phyloP scores from a whole-genome alignment of 495 filamentous ascomycete genomes.

The Podospora comata region DNA sequence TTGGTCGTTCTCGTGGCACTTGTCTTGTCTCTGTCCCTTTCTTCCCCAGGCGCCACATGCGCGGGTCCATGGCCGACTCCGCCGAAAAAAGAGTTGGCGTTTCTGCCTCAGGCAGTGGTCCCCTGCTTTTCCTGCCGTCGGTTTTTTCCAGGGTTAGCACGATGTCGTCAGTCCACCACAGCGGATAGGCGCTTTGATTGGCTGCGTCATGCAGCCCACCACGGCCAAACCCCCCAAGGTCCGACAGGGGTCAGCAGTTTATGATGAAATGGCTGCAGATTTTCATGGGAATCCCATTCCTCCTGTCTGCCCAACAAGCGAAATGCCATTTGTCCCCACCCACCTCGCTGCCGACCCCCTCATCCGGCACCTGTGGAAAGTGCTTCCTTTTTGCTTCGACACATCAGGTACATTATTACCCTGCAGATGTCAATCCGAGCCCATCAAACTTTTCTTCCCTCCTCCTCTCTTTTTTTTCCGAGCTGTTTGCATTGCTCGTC shows the following conservation, averaged over 20 bases:
- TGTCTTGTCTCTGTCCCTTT: background rate
- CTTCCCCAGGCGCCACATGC: conserved; percentile 3
- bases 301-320: background rate
- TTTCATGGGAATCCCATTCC: conserved; percentile 2
- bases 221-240: background rate
- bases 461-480: background rate
- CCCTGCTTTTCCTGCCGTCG: background rate
- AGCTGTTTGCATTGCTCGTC: background rate
- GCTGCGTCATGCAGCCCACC: background rate
- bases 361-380: background rate
- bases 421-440: background rate
- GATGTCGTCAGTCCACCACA: background rate
- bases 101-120: conserved; percentile 2
- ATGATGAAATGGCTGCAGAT: conserved; percentile 5
- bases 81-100: background rate
- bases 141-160: conserved; percentile 2
- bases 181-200: background rate
- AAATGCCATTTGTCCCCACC: background rate
- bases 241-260: background rate
- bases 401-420: background rate
- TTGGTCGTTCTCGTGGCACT: background rate
- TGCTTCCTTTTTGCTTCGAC: background rate
- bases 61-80: background rate
- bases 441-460: background rate
- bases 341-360: background rate